These are phyloP conservation scores for Aspergillus hancockii DNA, from an alignment of 495 filamentous ascomycete species.

Conservation along the genomic window DNA sequence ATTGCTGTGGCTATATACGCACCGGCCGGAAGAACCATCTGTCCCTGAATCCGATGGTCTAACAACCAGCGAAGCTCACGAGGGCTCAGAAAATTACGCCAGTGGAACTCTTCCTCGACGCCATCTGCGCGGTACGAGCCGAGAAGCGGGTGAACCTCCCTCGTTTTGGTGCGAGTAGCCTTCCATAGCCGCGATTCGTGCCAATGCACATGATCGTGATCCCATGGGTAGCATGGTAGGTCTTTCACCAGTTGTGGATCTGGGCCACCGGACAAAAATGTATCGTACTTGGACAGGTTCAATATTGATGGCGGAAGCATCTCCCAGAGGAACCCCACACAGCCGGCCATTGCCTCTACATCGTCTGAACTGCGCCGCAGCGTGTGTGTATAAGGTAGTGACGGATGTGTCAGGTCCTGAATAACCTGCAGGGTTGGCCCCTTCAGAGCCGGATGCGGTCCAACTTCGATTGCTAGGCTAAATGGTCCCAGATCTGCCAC, in stretches of 20 bases:
- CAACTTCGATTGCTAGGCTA: constrained; percentile 45
- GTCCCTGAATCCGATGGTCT: constrained; percentile 17
- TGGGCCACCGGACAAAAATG: neutral
- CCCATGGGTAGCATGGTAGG: constrained; percentile 10
- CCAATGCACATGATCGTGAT: constrained; percentile 6
- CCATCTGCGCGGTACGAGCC: constrained; percentile 2
- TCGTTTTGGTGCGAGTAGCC: neutral
- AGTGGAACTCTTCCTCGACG: constrained; percentile 9
- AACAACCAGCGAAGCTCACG: constrained; percentile 18
- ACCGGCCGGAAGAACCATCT: constrained; percentile 19
- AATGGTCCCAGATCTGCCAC: constrained; percentile 30
- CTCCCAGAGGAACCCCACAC: constrained; percentile 40
- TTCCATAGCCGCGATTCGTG: neutral
- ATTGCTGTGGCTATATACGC: constrained; percentile 20
- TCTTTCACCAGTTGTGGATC: neutral
- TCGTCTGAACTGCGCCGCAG: neutral
- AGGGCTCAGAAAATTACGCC: constrained; percentile 18
- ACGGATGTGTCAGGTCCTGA: constrained; percentile 12
- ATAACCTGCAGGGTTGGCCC: constrained; percentile 39
- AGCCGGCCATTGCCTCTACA: neutral
- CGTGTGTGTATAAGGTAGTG: neutral
- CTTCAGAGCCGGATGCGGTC: constrained; percentile 50
- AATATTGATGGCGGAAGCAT: constrained; percentile 26
- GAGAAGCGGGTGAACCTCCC: constrained; percentile 7
- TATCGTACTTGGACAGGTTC: constrained; percentile 5